Evolutionary conservation across 805 yeast species (phyloP), one percentile per base, ranked within the genome.

Genomic region (Candida ficus): DNA sequence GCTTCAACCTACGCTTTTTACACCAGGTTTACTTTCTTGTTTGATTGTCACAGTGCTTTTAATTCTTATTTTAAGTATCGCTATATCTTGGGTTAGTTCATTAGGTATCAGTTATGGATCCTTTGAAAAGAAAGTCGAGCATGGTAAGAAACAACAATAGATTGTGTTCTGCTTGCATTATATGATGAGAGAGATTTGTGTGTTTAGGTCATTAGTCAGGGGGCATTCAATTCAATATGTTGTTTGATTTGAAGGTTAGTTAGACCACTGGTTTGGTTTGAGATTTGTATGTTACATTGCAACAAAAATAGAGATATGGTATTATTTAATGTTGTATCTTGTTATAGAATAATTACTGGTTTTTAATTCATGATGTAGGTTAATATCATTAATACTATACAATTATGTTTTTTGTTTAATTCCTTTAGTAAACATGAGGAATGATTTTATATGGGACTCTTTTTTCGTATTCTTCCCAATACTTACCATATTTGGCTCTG

Each of bases 401-500:
- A 21, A 21, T 20, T 23, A 13, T 21, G 7, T 13, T n/a, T 16
- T n/a, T 4, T 9, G 7, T 12, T 17, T 20, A n/a, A n/a, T n/a
- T n/a, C 8, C 5, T 4, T 39, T 60, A 90, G 61, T 89, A 91
- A 7, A 93, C 63, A 54, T 80, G 89, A 5, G 99, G 99, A 47
- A 93, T 73, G 46, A 93, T 89, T 60, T 88, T 83, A 62, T 83
- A 91, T 13, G 96, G 96, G 25, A 93, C 99, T 48, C 63, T 57
- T 43, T 61, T 68, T 64, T 85, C 86, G 62, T 93, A 93, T 62
- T 83, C 80, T 39, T 68, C 74, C 99, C 99, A 93, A 32, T 80
- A 73, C 47, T 81, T 71, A 13, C 95, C 95, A 55, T 93, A 93
- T 67, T 93, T 93, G 25, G 63, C 76, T 29, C 80, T 70, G 60